Evolutionary conservation across 1,284 basidiomycete genomes (phyloP).

Genomic region (Waitea zeae): DNA sequence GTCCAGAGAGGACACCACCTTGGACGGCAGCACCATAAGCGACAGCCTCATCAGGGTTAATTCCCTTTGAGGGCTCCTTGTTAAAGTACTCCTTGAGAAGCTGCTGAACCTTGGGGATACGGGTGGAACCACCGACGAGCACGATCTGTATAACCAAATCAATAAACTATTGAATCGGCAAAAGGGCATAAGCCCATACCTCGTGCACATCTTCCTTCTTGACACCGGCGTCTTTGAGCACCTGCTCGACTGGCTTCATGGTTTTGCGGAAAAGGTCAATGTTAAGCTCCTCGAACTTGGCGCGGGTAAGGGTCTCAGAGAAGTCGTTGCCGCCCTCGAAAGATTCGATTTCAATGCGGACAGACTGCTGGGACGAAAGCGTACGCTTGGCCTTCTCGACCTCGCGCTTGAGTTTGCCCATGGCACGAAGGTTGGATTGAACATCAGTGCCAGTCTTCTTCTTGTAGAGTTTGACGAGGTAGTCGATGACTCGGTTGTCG

Average conservation of each 20-base stretch:
- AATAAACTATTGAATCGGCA: neutral
- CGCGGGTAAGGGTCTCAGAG: conserved; percentile 89
- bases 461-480: conserved; percentile 89
- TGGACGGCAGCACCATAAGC: conserved; percentile 69
- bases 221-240: conserved; percentile 92
- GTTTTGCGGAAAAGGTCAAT: conserved; percentile 98
- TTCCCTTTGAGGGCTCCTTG: conserved; percentile 86
- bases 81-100: conserved; percentile 90
- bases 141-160: conserved; percentile 40
- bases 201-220: conserved; percentile 97
- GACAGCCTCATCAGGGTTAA: conserved; percentile 69
- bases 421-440: conserved; percentile 70
- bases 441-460: conserved; percentile 90
- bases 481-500: conserved; percentile 90
- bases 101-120: conserved; percentile 97
- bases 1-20: conserved; percentile 80
- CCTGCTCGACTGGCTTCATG: conserved; percentile 98
- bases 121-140: conserved; percentile 94
- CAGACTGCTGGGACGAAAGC: conserved; percentile 65
- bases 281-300: conserved; percentile 99
- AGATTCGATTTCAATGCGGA: conserved; percentile 59
- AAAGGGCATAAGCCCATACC: conserved; percentile 20
- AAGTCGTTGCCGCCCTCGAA: conserved; percentile 97
- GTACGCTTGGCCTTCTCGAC: conserved; percentile 99
- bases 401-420: conserved; percentile 96